Percentiles rank a stretch among this genome's conserved stretches.
Evolutionary conservation across 352 stramenopile genomes (phyloP).

Genomic region (Globisporangium viniferum): DNA sequence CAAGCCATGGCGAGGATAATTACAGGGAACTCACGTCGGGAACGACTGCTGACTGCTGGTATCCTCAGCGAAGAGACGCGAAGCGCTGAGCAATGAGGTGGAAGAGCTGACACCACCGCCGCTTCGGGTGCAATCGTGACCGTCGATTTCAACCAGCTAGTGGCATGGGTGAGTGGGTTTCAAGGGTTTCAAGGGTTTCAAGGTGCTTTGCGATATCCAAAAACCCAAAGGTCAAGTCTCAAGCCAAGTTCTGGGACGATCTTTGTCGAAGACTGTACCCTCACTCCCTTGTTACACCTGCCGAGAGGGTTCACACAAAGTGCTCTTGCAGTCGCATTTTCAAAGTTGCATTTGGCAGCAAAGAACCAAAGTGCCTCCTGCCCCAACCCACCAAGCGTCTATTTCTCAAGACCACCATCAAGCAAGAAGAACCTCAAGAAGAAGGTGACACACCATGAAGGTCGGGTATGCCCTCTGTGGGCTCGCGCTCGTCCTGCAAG

Average conservation of each 20-base stretch:
- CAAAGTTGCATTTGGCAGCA: neutral
- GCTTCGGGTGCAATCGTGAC: neutral
- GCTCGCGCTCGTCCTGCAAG: neutral
- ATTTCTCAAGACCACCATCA: neutral
- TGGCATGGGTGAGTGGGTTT: neutral
- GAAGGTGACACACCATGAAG: conserved; percentile 1
- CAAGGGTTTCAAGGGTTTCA: neutral
- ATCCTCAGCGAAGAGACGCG: too few species aligned
- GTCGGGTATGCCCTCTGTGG: conserved; percentile 3
- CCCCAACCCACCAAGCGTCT: neutral
- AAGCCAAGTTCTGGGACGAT: neutral
- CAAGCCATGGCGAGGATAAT: too few species aligned
- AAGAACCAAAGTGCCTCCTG: neutral
- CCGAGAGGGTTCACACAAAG: too few species aligned
- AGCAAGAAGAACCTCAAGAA: neutral
- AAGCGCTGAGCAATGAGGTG: neutral
- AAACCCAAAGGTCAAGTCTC: neutral
- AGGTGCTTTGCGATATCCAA: neutral
- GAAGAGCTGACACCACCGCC: neutral
- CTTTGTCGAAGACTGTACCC: neutral
- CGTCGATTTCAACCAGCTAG: neutral
- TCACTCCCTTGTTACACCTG: neutral
- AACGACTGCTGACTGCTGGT: too few species aligned
- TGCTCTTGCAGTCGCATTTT: neutral
- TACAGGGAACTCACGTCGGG: too few species aligned